Conservation (phyloP, 129 eudicot species). For the Flaveria sonorensis region DNA sequence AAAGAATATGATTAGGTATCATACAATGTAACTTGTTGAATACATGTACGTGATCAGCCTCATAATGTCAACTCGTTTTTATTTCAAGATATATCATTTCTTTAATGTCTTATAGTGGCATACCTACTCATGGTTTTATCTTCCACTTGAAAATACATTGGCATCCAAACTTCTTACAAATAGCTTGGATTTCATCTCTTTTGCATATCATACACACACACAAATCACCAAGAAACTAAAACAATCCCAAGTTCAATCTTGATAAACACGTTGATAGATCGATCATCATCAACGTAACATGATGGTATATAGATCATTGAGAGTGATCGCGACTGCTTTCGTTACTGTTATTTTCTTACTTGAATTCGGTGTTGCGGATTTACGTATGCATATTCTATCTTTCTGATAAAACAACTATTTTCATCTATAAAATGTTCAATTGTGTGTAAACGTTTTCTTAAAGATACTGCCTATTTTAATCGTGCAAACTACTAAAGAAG, state of each 20-base stretch:
- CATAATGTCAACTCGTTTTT: neutral
- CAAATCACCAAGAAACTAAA: neutral
- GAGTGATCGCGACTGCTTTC: neutral
- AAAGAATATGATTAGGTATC: no score
- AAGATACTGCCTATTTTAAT: no score
- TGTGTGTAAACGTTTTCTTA: no score
- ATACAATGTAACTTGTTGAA: neutral
- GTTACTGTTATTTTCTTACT: neutral
- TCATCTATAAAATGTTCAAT: no score
- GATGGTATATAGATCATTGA: conserved; percentile 7
- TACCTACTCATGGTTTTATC: neutral
- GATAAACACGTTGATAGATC: neutral
- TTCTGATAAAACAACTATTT: neutral
- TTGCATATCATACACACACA: neutral
- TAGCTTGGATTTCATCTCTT: neutral
- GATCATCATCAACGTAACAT: neutral
- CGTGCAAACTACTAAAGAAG: no score
- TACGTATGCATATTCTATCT: conserved; percentile 18
- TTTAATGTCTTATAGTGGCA: neutral
- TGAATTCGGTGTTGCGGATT: conserved; percentile 20
- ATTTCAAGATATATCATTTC: neutral
- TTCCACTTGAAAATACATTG: neutral
- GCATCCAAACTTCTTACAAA: neutral
- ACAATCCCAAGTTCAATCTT: conserved; percentile 14
- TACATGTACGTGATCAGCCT: neutral